Conservation (phyloP, 129 eudicot genomes). For the Escallonia rubra region DNA sequence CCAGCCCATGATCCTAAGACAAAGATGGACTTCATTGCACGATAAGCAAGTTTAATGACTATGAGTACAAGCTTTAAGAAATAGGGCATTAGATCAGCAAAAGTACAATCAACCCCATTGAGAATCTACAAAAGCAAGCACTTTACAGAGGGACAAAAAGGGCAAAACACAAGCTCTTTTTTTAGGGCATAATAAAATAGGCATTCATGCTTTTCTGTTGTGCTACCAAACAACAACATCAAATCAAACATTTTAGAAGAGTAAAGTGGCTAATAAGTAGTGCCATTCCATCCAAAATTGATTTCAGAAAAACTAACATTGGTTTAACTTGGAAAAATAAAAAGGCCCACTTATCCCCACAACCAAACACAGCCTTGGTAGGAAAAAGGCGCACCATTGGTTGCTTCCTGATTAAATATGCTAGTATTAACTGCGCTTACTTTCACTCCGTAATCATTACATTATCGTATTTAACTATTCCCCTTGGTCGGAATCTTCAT, state of each 20-base stretch:
- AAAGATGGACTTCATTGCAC: too few relatives aligned
- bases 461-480: conserved; percentile 28
- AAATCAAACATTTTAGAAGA: background rate
- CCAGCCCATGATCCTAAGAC: too few relatives aligned
- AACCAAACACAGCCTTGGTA: conserved; percentile 24
- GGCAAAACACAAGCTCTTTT: too few relatives aligned
- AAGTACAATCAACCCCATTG: too few relatives aligned
- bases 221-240: conserved; percentile 23
- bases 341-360: conserved; percentile 23
- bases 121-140: too few relatives aligned
- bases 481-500: conserved; percentile 38
- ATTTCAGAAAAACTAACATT: background rate
- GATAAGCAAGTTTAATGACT: too few relatives aligned
- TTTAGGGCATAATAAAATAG: background rate
- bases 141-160: too few relatives aligned
- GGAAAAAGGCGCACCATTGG: conserved; percentile 17
- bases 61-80: too few relatives aligned
- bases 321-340: conserved; percentile 16
- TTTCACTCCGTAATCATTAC: conserved; percentile 45
- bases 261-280: too few relatives aligned
- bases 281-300: too few relatives aligned
- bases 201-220: background rate
- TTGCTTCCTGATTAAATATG: background rate
- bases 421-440: conserved; percentile 30
- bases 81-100: too few relatives aligned